phyloP scores from a whole-genome alignment of 768 basidiomycete species.

The Auricularia auricula-judae region DNA sequence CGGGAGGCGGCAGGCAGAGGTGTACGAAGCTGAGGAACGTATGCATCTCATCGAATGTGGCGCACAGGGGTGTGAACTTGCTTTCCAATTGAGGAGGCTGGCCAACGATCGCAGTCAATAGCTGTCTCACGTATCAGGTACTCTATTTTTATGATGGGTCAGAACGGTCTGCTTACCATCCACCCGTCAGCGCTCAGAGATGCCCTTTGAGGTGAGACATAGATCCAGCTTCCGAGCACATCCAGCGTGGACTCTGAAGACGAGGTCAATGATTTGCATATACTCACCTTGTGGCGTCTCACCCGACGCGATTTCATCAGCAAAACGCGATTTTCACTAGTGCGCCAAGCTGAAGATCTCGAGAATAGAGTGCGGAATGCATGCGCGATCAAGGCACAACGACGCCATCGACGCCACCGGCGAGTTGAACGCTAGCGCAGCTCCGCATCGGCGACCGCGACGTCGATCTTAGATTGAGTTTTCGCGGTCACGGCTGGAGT shows the following conservation, averaged over 20 bases:
- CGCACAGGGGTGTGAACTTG: not conserved
- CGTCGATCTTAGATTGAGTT: no score
- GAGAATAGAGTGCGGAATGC: no score
- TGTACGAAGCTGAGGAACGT: not conserved
- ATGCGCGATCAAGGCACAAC: no score
- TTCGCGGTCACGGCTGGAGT: no score
- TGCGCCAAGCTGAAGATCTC: no score
- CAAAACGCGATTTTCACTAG: no score
- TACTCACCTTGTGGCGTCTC: not conserved
- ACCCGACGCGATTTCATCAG: not conserved
- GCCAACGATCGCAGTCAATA: not conserved
- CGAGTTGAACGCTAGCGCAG: no score
- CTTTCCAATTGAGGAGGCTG: not conserved
- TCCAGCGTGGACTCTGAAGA: not conserved
- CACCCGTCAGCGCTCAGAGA: not conserved
- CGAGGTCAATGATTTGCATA: not conserved
- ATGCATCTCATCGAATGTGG: not conserved
- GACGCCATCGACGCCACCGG: no score
- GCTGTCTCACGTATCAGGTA: not conserved
- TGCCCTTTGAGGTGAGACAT: not conserved
- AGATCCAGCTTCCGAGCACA: not conserved
- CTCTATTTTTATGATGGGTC: not conserved
- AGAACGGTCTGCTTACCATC: not conserved
- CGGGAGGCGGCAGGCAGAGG: not conserved
- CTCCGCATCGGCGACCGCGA: no score